These are phyloP conservation scores for Straminergon stramineum DNA, from an alignment of 225 moss, liverwort and hornwort species.

Conservation along the genomic window DNA sequence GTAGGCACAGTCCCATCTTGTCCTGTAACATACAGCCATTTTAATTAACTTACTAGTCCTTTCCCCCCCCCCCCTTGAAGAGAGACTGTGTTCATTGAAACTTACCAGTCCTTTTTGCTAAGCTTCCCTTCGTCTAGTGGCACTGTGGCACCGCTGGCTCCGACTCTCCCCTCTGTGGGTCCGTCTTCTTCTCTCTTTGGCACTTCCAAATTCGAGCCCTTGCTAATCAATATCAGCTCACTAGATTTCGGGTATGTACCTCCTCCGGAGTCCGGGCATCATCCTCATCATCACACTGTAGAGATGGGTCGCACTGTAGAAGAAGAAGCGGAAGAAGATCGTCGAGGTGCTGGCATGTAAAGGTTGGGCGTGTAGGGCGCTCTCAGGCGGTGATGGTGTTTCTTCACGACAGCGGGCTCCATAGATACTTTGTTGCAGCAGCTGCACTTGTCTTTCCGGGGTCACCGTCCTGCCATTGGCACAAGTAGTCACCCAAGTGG, in stretches of 20 bases:
- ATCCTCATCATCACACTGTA: slow-evolving; percentile 36
- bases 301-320: slow-evolving; percentile 11
- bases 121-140: neutral
- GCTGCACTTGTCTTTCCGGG: neutral
- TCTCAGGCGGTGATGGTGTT: slow-evolving; percentile 17
- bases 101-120: neutral
- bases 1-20: neutral
- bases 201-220: slow-evolving; percentile 1
- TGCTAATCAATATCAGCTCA: neutral
- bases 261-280: slow-evolving; percentile 16
- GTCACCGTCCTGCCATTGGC: neutral
- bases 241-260: slow-evolving; percentile 36
- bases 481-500: neutral
- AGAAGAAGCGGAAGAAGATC: neutral
- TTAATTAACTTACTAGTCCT: neutral
- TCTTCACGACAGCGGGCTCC: neutral
- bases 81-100: neutral
- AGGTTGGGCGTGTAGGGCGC: neutral
- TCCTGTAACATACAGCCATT: neutral
- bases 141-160: neutral
- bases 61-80: too few species aligned
- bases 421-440: neutral
- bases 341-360: slow-evolving; percentile 14
- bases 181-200: neutral
- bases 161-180: neutral